Percentiles rank a stretch among this genome's conserved stretches.
These are phyloP conservation scores for Mycotypha africana DNA, from an alignment of 371 early-diverging fungal species.

Conservation along the genomic window DNA sequence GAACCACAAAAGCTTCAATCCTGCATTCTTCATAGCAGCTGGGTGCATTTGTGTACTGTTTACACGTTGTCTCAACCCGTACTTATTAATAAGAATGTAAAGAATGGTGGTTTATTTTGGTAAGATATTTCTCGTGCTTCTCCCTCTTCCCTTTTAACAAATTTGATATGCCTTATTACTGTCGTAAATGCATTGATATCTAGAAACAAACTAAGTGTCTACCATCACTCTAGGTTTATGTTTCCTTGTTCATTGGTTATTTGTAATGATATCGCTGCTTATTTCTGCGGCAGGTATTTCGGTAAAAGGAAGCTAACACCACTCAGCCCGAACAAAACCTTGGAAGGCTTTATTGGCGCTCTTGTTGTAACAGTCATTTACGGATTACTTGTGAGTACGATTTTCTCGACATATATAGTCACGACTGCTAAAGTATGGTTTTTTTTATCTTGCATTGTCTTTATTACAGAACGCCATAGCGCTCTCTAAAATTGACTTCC, in stretches of 20 bases:
- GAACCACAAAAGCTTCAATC: neutral
- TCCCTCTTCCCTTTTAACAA: too few relatives aligned
- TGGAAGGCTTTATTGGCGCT: slow-evolving; percentile 30
- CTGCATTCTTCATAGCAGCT: slow-evolving; percentile 17
- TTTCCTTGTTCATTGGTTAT: slow-evolving; percentile 22
- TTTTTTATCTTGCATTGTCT: too few relatives aligned
- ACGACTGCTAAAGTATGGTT: too few relatives aligned
- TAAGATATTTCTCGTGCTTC: too few relatives aligned
- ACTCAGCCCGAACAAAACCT: slow-evolving; percentile 26
- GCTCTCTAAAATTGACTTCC: too few relatives aligned
- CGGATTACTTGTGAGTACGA: slow-evolving; percentile 7
- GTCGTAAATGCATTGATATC: too few relatives aligned
- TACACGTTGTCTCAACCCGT: slow-evolving; percentile 18
- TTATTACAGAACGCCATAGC: too few relatives aligned
- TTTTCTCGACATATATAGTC: too few relatives aligned
- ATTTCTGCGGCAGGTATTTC: slow-evolving; percentile 13
- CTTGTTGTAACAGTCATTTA: slow-evolving; percentile 12
- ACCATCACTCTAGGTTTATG: too few relatives aligned
- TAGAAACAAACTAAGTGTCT: too few relatives aligned
- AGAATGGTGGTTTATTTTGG: slow-evolving; percentile 26
- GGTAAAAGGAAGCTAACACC: slow-evolving; percentile 9
- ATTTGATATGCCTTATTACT: too few relatives aligned
- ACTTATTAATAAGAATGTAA: slow-evolving; percentile 19
- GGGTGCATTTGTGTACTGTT: slow-evolving; percentile 21
- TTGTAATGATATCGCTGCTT: slow-evolving; percentile 27